Evolutionary conservation across 495 filamentous ascomycete species (phyloP).

Genomic region (Terfezia claveryi): DNA sequence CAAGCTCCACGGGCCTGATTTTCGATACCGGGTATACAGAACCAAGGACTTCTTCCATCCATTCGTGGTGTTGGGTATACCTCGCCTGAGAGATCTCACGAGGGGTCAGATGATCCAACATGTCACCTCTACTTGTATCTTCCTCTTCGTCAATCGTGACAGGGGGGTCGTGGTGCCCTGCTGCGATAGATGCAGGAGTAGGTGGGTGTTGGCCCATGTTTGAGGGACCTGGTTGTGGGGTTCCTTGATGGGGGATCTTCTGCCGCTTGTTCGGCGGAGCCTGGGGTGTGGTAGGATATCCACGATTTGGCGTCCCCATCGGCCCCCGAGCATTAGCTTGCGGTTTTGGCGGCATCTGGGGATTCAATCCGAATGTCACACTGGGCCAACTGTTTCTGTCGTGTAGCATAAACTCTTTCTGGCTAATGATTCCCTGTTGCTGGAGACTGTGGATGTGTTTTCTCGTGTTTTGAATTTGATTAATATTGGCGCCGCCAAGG

Average conservation of each 20-base stretch:
- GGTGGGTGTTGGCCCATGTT: conserved; percentile 1
- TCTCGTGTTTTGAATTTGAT: conserved; percentile 37
- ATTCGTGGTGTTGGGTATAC: conserved; percentile 89
- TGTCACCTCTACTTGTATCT: conserved; percentile 61
- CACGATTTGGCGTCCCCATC: not conserved
- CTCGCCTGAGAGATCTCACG: conserved; percentile 65
- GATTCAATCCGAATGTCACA: not conserved
- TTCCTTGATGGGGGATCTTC: not conserved
- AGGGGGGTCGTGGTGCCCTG: conserved; percentile 23
- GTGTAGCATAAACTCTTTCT: conserved; percentile 83
- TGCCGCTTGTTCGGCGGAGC: not conserved
- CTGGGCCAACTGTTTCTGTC: conserved; percentile 58
- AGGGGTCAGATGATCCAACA: conserved; percentile 68
- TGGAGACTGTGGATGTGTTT: conserved; percentile 46
- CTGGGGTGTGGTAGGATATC: not conserved
- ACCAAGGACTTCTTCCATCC: conserved; percentile 94
- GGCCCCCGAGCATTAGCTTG: not conserved
- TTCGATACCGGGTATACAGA: conserved; percentile 64
- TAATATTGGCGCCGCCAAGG: conserved; percentile 34
- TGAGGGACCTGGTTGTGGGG: not conserved
- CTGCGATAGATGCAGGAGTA: conserved; percentile 14
- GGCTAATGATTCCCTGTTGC: conserved; percentile 53
- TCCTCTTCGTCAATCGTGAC: conserved; percentile 64
- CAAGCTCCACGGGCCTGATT: conserved; percentile 71
- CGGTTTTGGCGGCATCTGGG: not conserved